Evolutionary conservation across 345 rosid species (phyloP).

Genomic region (Hirschfeldia incana): DNA sequence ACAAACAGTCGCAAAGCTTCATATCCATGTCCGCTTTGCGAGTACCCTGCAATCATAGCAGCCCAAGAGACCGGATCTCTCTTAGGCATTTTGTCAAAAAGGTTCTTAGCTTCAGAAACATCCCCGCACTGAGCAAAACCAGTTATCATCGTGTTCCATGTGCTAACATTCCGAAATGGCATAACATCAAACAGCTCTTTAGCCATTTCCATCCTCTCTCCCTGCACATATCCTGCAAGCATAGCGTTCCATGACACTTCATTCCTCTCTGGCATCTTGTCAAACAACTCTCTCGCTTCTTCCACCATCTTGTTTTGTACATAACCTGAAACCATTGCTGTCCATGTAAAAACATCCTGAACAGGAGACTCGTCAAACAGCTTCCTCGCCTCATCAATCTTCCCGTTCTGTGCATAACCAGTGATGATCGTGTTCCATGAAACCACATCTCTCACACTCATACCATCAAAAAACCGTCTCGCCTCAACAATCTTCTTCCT

Average conservation of each 20-base stretch:
- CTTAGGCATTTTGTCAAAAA: slow-evolving; percentile 58
- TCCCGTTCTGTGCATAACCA: slow-evolving; percentile 61
- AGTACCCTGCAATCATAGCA: slow-evolving; percentile 70
- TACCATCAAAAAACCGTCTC: slow-evolving; percentile 50
- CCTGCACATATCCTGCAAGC: slow-evolving; percentile 69
- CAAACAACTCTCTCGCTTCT: slow-evolving; percentile 55
- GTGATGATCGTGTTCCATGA: not conserved
- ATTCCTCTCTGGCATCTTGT: slow-evolving; percentile 59
- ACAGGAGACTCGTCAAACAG: slow-evolving; percentile 56
- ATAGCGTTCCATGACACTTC: slow-evolving; percentile 71
- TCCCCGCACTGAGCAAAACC: slow-evolving; percentile 62
- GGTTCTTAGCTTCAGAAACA: slow-evolving; percentile 44
- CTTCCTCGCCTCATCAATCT: slow-evolving; percentile 50
- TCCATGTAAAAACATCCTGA: slow-evolving; percentile 71
- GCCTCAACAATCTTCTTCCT: slow-evolving; percentile 50
- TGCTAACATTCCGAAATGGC: slow-evolving; percentile 50
- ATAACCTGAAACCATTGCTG: slow-evolving; percentile 63
- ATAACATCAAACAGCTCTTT: slow-evolving; percentile 60
- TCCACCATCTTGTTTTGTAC: slow-evolving; percentile 59
- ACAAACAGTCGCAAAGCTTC: slow-evolving; percentile 56
- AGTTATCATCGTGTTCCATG: slow-evolving; percentile 77
- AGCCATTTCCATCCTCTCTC: slow-evolving; percentile 55
- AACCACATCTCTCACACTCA: slow-evolving; percentile 32
- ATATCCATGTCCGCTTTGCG: slow-evolving; percentile 55
- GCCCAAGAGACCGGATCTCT: slow-evolving; percentile 73